phyloP scores from a whole-genome alignment of 2,329 filamentous ascomycete species.

The Sporothrix pseudoabietina region DNA sequence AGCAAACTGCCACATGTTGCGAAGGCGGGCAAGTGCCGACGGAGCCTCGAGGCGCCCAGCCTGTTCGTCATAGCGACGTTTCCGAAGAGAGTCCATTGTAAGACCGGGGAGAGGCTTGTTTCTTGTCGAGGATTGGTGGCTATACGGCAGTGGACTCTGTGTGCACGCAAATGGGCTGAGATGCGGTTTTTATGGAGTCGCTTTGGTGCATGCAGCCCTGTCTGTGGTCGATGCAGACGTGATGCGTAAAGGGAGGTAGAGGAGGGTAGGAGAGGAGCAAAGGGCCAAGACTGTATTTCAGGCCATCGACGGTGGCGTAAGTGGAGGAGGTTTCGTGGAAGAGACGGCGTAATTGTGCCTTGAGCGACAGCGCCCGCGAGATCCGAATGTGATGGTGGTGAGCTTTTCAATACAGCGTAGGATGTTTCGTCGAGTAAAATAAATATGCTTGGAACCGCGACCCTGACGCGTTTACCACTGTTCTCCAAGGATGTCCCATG shows the following conservation, averaged over 20 bases:
- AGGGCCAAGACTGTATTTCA: background rate
- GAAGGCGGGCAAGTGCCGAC: conserved; percentile 65
- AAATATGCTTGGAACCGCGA: background rate
- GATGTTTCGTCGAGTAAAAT: background rate
- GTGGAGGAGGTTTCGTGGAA: background rate
- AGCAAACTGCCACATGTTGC: conserved; percentile 95
- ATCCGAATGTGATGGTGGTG: background rate
- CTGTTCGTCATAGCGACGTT: conserved; percentile 38
- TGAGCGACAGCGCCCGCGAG: background rate
- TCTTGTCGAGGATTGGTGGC: background rate
- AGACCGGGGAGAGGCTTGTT: background rate
- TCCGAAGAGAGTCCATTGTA: conserved; percentile 32
- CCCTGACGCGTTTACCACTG: background rate
- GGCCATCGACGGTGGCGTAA: background rate
- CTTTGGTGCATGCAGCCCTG: background rate
- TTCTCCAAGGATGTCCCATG: background rate
- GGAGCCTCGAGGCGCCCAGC: conserved; percentile 45
- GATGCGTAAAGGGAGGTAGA: background rate
- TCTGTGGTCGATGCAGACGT: background rate
- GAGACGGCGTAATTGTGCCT: background rate
- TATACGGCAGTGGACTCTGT: background rate
- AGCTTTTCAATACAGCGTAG: too few species aligned
- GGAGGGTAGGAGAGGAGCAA: background rate
- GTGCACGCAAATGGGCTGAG: background rate
- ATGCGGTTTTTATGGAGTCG: background rate